Evolutionary conservation across 2,329 filamentous ascomycete genomes (phyloP), one percentile per base, ranked within the genome.

Genomic region (Aspergillus costaricaensis): DNA sequence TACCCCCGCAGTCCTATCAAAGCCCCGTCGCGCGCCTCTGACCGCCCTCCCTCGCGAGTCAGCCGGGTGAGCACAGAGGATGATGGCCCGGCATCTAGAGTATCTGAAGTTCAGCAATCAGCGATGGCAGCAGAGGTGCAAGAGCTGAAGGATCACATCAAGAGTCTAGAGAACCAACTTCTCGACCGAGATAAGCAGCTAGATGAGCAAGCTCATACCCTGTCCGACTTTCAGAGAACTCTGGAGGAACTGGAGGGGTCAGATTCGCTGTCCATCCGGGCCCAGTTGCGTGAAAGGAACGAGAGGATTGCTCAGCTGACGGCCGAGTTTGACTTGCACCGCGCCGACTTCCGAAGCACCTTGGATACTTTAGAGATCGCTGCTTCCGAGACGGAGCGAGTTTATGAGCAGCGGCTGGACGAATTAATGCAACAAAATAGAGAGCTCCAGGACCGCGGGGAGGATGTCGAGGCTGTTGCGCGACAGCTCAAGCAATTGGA

Each of bases 291-390:
- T 23, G 95, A 99, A 78, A 97, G 96, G 83, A 97, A 97, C 70
- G 95, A 99, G 60, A 96, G 93, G 80, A 97, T 99, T 66, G 88
- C 90, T 25, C 88, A 94, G 82, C 85, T 99, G 67, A 98, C 93
- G 0, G 87, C 91, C 8, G 95, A 99, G 73, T 99, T 99, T 70
- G 95, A 99, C 72, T 87, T 90, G 9, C 94, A 99, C 74, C 86
- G 95, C 60, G 94, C 95, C 17, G 95, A 99, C 76, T 99, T 99
- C 78, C 85, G 95, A 67, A 96, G 91, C 75, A 99, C 95, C 17
- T 95, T 99, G 63, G 95, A 99, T 77, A 96, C 94, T 0, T 82
- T 99, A 54, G 95, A 99, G 76, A 86, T 98, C 80, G 96, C 95
- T 2, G 96, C 92, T 72, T 91, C 92, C 0, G 95, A 99, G 79